phyloP scores from a whole-genome alignment of 192 early-diverging fungal genomes.

The Backusella psychrophila region DNA sequence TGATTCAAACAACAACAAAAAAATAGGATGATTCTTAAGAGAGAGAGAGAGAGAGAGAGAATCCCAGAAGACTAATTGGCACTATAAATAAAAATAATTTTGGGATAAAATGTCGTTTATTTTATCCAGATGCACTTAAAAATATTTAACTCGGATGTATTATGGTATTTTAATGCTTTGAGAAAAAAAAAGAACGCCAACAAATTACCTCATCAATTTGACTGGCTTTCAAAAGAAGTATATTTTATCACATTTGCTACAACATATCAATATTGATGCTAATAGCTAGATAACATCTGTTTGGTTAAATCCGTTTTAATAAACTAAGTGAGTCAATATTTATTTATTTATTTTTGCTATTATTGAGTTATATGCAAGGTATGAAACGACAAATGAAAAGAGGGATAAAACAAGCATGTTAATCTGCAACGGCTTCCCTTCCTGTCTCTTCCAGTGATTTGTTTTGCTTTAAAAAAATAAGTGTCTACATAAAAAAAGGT shows the following conservation, averaged over 20 bases:
- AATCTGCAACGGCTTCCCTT: neutral
- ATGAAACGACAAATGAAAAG: neutral
- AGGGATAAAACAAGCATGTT: neutral
- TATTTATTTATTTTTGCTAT: neutral
- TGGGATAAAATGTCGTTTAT: neutral
- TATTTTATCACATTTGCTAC: neutral
- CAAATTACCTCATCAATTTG: conserved; percentile 6
- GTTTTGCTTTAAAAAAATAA: neutral
- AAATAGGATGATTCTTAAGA: neutral
- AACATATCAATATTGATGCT: neutral
- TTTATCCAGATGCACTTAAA: neutral
- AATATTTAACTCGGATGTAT: neutral
- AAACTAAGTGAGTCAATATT: neutral
- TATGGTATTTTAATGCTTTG: neutral
- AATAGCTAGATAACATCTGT: neutral
- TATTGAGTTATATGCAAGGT: neutral
- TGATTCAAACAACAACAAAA: neutral
- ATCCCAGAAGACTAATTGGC: neutral
- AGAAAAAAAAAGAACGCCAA: neutral
- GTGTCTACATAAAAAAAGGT: neutral
- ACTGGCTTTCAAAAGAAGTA: conserved; percentile 4
- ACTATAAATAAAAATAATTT: neutral
- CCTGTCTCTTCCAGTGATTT: neutral
- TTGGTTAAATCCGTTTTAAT: neutral
- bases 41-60: too few species aligned